Evolutionary conservation across 2,329 filamentous ascomycete species (phyloP).

Genomic region (Beauveria scarabaeidicola): DNA sequence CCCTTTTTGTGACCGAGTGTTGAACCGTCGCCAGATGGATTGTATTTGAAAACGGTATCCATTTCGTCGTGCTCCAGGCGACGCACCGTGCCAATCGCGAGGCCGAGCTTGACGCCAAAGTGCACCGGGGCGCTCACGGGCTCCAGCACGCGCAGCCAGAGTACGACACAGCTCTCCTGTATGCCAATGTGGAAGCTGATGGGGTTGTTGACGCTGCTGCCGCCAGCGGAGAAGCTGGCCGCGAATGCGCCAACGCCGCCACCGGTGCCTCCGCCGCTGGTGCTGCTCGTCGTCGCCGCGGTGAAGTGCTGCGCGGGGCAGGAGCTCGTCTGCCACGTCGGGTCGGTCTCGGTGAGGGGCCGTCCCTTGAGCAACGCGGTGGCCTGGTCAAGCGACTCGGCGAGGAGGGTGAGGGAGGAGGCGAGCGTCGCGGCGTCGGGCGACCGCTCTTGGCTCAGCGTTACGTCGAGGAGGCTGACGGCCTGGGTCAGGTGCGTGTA

Average conservation of each 20-base stretch:
- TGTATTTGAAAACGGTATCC: constrained; percentile 64
- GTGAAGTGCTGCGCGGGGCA: constrained; percentile 35
- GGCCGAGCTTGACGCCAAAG: constrained; percentile 58
- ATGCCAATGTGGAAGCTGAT: constrained; percentile 69
- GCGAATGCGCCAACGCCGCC: constrained; percentile 31
- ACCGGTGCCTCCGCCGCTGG: constrained; percentile 28
- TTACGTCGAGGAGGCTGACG: constrained; percentile 74
- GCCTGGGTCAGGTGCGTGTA: constrained; percentile 73
- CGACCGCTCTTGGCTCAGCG: constrained; percentile 40
- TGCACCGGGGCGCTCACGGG: constrained; percentile 53
- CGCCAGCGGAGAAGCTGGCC: constrained; percentile 29
- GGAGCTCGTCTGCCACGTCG: constrained; percentile 36
- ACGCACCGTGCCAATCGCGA: constrained; percentile 57
- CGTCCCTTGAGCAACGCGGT: constrained; percentile 47
- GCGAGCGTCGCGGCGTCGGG: constrained; percentile 47
- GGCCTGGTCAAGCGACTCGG: constrained; percentile 45
- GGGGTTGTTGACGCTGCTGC: constrained; percentile 39
- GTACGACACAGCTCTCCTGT: constrained; percentile 60
- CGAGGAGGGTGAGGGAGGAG: constrained; percentile 47
- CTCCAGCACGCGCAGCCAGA: constrained; percentile 63
- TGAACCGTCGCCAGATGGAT: constrained; percentile 23
- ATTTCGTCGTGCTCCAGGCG: constrained; percentile 71
- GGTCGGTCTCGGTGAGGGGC: constrained; percentile 29
- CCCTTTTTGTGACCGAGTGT: constrained; percentile 12
- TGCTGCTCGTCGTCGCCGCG: constrained; percentile 31